Base-by-base conservation (phyloP, 1,284 basidiomycete genomes). In the Sanghuangporus sanghuang region DNA sequence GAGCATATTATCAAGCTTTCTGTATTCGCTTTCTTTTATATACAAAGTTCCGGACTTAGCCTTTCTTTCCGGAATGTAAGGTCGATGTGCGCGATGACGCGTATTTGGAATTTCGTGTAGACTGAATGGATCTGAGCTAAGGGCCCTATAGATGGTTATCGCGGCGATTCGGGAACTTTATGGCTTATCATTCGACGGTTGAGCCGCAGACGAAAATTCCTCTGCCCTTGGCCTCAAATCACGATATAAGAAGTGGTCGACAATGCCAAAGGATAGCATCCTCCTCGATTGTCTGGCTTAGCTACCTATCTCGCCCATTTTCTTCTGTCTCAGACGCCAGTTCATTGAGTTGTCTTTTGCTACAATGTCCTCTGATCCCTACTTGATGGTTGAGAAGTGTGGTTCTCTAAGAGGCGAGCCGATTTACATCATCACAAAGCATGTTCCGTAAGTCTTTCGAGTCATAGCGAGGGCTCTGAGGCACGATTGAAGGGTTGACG, bases 381-480 rank as follows among this genome's bases (percentile, higher is more conserved):
- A 73, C 63, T 74, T 77, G 53, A 68, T 77, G 57, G 73, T 77
- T 38, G 76, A 77, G 68, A 78, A 77, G 67, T 77, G 76, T 64
- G 76, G 76, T 6, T 73, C 75, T 40, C 71, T 72, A 36, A 71
- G 77, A 36, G 78, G 77, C 46, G 77, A 72, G 55, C 76, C 77
- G 44, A 78, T 77, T 67, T 77, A 77, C 62, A 77, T 79, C 65
- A 78, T 77, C 69, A 77, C 77, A 21, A 78, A 77, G 67, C 68
- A 79, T 53, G 75, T 68, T 38, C 78, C 76, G 78, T 79, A 64
- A 77, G 76, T 77, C 12, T 21, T 60, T 21, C 38, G 27, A 32
- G 18, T 39, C 21, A n/a, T 27, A 59, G 36, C 59, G 21, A n/a
- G 48, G 3, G 27, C 27, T 32, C 3, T 32, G 27, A 32, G 5